phyloP scores from a whole-genome alignment of 2,329 filamentous ascomycete species.

The Aspergillaceae sp. region DNA sequence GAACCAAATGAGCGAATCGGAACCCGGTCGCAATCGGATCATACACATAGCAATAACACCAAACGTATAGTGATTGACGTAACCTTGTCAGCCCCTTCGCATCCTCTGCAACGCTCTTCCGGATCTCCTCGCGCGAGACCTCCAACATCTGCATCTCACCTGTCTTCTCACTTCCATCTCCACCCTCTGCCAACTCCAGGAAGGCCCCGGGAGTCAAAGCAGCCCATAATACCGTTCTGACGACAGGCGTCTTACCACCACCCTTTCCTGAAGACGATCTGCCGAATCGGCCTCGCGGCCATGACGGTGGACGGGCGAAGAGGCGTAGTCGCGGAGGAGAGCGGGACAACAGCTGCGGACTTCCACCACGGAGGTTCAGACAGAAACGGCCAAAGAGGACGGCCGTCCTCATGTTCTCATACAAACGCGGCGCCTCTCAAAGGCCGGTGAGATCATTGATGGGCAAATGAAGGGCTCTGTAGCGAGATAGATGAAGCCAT shows the following conservation, averaged over 20 bases:
- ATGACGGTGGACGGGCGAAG: slow-evolving; percentile 15
- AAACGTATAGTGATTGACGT: slow-evolving; percentile 53
- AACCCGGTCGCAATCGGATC: slow-evolving; percentile 82
- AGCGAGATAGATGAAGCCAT: neutral
- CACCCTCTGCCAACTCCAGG: slow-evolving; percentile 48
- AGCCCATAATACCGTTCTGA: slow-evolving; percentile 30
- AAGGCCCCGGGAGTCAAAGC: slow-evolving; percentile 51
- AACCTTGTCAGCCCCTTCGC: slow-evolving; percentile 52
- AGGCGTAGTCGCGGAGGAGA: slow-evolving; percentile 21
- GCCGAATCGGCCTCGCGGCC: slow-evolving; percentile 9
- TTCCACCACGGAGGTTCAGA: slow-evolving; percentile 30
- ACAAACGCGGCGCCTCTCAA: slow-evolving; percentile 4
- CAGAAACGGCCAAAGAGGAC: slow-evolving; percentile 43
- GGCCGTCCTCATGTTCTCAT: slow-evolving; percentile 43
- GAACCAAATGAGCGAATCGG: slow-evolving; percentile 75
- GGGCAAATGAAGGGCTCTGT: slow-evolving; percentile 1
- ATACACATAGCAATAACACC: slow-evolving; percentile 51
- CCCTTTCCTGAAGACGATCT: slow-evolving; percentile 8
- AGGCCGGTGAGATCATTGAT: slow-evolving; percentile 3
- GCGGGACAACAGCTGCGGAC: slow-evolving; percentile 26
- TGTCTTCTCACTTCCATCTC: slow-evolving; percentile 50
- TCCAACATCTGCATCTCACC: slow-evolving; percentile 81
- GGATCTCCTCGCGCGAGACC: slow-evolving; percentile 67
- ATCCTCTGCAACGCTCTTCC: slow-evolving; percentile 56
- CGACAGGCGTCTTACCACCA: slow-evolving; percentile 12